Evolutionary conservation across 2,329 filamentous ascomycete species (phyloP), one percentile per base, ranked within the genome.

Genomic region (Ophiostoma novo-ulmi): DNA sequence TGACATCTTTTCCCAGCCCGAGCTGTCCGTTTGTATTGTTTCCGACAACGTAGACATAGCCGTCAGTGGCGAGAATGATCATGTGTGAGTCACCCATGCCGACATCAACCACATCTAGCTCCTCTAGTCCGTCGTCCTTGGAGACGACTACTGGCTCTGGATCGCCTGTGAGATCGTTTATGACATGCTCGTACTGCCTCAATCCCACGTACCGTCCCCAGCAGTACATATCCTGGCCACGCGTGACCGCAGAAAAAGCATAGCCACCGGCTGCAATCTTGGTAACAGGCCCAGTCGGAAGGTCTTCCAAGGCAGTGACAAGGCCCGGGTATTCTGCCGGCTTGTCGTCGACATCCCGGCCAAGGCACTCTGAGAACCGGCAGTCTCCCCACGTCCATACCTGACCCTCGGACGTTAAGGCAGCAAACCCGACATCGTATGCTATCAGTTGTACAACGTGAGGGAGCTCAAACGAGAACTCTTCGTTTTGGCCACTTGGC

Each of bases 11-110:
- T 7, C 69, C 71, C 10, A 86, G 71, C 0, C 88, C 88, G 17
- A 90, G 81, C 76, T 91, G 88, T 0, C 88, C 87, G 74, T 86
- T 86, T 1, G 74, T 73, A 71, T 89, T 89, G 48, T 81, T 79
- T 0, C 89, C 89, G 63, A 85, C 80, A 4, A 85, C 84, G 73
- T 83, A 89, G 0, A 90, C 77, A 26, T 79, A 79, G 0, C 82
- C 82, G 1, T 82, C 79, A 0, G 79, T 79, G 0, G 83, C 85
- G 35, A 90, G 76, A 6, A 83, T 84, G 10, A 89, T 79, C n/a
- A 87, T 81, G 76, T 91, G 88, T 8, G 81, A 80, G 48, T 85
- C 83, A 0, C 89, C 89, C 6, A 90, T 75, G 0, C 82, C 85
- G 55, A 89, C 80, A 73, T 89, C 87, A 6, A 80, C 73, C 2